phyloP scores from a whole-genome alignment of 345 rosid species.

The Arabis hirsuta region DNA sequence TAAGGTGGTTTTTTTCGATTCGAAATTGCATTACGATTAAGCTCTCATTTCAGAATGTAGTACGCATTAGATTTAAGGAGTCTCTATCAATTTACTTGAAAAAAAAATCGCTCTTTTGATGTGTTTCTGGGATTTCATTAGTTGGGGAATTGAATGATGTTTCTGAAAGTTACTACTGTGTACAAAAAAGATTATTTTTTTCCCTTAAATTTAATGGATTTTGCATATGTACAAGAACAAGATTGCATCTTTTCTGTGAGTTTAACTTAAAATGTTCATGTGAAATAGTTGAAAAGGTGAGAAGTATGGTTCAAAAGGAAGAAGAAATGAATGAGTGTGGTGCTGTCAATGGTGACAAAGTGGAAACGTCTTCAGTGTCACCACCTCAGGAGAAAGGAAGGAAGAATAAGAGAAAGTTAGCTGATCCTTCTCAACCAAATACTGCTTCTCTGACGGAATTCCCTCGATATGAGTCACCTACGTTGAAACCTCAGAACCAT shows the following conservation, averaged over 20 bases:
- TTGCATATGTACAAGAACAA: constrained; percentile 3
- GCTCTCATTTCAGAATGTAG: constrained; percentile 13
- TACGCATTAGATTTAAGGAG: constrained; percentile 36
- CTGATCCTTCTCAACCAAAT: constrained; percentile 61
- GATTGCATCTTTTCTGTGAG: background rate
- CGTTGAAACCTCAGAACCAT: constrained; percentile 36
- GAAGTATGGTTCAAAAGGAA: constrained; percentile 36
- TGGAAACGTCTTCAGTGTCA: constrained; percentile 45
- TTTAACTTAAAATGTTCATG: constrained; percentile 14
- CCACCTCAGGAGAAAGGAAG: constrained; percentile 78
- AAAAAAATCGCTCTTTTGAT: background rate
- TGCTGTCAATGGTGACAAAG: constrained; percentile 32
- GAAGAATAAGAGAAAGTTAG: constrained; percentile 86
- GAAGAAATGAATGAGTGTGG: constrained; percentile 38
- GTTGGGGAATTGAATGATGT: constrained; percentile 5
- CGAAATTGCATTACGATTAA: constrained; percentile 29
- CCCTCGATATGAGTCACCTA: constrained; percentile 44
- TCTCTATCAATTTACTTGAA: constrained; percentile 20
- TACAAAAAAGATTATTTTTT: background rate
- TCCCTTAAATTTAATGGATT: background rate
- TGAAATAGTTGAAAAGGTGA: constrained; percentile 31
- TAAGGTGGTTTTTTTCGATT: background rate
- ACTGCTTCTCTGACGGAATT: constrained; percentile 42
- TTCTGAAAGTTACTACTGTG: constrained; percentile 20
- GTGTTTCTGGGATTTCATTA: constrained; percentile 15